phyloP scores from a whole-genome alignment of 1,284 basidiomycete species.

The Puccinia coronata region DNA sequence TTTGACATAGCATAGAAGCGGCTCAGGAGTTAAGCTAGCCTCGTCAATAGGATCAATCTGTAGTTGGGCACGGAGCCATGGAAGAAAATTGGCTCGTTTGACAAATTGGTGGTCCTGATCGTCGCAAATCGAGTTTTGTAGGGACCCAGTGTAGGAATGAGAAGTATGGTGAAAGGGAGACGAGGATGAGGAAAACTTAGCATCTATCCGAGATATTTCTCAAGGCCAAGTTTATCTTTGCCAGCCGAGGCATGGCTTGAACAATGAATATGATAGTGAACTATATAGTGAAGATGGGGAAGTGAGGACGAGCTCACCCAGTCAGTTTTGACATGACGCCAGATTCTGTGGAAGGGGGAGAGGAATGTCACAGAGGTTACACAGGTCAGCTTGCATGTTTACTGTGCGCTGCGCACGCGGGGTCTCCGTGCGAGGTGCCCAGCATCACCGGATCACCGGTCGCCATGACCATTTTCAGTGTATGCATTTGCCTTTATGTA shows the following conservation, averaged over 20 bases:
- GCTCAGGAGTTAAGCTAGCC: constrained; percentile 24
- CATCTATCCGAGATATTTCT: neutral
- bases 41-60: constrained; percentile 45
- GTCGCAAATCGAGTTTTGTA: constrained; percentile 3
- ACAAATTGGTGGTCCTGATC: constrained; percentile 47
- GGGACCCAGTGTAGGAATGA: neutral
- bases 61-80: constrained; percentile 46
- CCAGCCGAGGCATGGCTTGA: neutral
- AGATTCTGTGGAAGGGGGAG: constrained; percentile 23
- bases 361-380: constrained; percentile 26
- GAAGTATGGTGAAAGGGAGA: neutral
- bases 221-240: neutral
- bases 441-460: constrained; percentile 6
- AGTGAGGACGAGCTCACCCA: constrained; percentile 25
- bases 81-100: constrained; percentile 45
- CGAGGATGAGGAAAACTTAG: neutral
- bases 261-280: neutral
- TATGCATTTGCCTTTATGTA: neutral
- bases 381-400: constrained; percentile 2
- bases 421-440: neutral
- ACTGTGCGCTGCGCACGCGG: constrained; percentile 16
- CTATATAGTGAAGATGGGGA: too few relatives aligned
- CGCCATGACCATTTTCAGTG: neutral
- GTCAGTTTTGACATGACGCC: constrained; percentile 48
- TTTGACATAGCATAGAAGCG: constrained; percentile 39